phyloP scores from a whole-genome alignment of 352 stramenopile species.

The Phytophthora chlamydospora region DNA sequence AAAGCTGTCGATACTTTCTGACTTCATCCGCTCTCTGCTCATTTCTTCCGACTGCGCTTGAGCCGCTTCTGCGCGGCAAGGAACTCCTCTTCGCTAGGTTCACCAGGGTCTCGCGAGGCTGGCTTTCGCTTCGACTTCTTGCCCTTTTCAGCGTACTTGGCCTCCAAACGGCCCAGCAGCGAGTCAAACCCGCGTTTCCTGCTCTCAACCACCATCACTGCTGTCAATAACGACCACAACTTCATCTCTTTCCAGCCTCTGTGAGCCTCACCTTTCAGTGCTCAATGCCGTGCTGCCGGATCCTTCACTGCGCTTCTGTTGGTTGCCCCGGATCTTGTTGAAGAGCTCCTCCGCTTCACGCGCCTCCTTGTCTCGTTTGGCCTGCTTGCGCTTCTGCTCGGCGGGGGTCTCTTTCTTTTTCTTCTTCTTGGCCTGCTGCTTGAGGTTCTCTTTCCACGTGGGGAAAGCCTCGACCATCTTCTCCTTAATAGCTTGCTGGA shows the following conservation, averaged over 20 bases:
- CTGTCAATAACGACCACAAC: constrained; percentile 1
- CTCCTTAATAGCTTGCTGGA: constrained; percentile 61
- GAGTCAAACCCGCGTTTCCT: constrained; percentile 67
- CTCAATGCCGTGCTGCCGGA: constrained; percentile 40
- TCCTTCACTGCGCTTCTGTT: constrained; percentile 43
- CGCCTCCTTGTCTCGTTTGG: constrained; percentile 66
- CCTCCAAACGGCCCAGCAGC: constrained; percentile 63
- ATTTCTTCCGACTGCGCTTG: constrained; percentile 48
- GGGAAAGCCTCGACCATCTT: constrained; percentile 44
- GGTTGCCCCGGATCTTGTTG: constrained; percentile 62
- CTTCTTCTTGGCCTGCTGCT: constrained; percentile 42
- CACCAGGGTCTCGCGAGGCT: constrained; percentile 4
- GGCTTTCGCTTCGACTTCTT: constrained; percentile 52
- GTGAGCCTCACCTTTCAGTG: constrained; percentile 41
- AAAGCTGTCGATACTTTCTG: constrained; percentile 13
- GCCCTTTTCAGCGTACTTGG: constrained; percentile 60
- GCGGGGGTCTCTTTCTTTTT: constrained; percentile 42
- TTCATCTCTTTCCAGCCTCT: too few relatives aligned
- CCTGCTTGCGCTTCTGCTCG: constrained; percentile 51
- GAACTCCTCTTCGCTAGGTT: constrained; percentile 76
- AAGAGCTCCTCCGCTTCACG: constrained; percentile 68
- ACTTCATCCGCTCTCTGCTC: constrained; percentile 1
- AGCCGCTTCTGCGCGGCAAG: constrained; percentile 57
- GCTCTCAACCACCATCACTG: constrained; percentile 12
- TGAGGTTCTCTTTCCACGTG: constrained; percentile 55